phyloP scores from a whole-genome alignment of 176 grass and related monocot genomes.

The Hordeum marinum region DNA sequence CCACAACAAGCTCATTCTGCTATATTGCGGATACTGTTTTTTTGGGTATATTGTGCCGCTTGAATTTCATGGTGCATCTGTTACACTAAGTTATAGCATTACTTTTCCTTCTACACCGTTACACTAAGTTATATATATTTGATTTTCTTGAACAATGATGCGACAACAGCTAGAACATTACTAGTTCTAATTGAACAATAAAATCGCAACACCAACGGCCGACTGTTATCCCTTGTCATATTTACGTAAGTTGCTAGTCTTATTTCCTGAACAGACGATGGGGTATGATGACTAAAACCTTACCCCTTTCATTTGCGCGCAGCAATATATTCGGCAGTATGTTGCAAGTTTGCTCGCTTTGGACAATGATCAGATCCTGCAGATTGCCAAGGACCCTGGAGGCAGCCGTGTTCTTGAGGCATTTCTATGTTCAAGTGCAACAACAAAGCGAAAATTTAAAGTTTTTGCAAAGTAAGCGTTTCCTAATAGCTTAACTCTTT shows the following conservation, averaged over 20 bases:
- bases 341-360: slow-evolving; percentile 65
- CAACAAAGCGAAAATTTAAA: slow-evolving; percentile 72
- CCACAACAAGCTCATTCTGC: neutral
- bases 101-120: too few relatives aligned
- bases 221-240: neutral
- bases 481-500: slow-evolving; percentile 12
- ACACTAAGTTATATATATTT: neutral
- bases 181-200: slow-evolving; percentile 10
- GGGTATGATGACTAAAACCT: neutral
- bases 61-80: neutral
- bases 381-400: slow-evolving; percentile 79
- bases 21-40: neutral
- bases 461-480: slow-evolving; percentile 83
- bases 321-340: slow-evolving; percentile 85
- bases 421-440: slow-evolving; percentile 78
- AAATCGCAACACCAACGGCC: neutral
- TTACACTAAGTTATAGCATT: slow-evolving; percentile 3
- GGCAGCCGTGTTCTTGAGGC: slow-evolving; percentile 81
- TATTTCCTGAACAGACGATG: slow-evolving; percentile 2
- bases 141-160: slow-evolving; percentile 12
- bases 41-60: neutral
- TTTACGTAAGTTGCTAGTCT: slow-evolving; percentile 11
- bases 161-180: neutral
- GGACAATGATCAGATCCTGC: slow-evolving; percentile 49
- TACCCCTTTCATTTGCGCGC: slow-evolving; percentile 11